Evolutionary conservation across 2,329 filamentous ascomycete species (phyloP), one percentile per base, ranked within the genome.

Genomic region (Neonectria punicea): DNA sequence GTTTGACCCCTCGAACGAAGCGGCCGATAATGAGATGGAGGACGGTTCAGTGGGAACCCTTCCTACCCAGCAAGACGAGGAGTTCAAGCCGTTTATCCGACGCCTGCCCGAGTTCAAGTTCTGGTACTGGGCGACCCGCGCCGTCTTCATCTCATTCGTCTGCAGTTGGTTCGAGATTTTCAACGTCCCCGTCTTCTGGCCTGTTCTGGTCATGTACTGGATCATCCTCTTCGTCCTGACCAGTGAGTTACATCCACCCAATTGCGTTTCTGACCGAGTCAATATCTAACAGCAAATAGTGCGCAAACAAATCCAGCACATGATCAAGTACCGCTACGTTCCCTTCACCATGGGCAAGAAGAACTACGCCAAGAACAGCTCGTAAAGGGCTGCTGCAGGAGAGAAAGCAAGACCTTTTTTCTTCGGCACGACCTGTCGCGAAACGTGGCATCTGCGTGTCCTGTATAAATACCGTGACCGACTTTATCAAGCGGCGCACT

Each of bases 311-410:
- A 99, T 99, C 74, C 96, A 99, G 84, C 96, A 98, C 84, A 99
- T 99, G 96, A 95, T 99, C 87, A 99, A 98, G 86, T 99, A 98
- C 85, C 93, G 95, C 83, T 99, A 97, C 79, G 94, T 97, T 32
- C 94, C 94, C 44, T 97, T 98, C 84, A 91, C 93, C 44, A 89
- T 97, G 71, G 94, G 94, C 81, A 98, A 98, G 88, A 86, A 92
- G 69, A 90, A 88, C 78, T 97, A 96, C 80, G 84, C 81, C 78
- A 91, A 90, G 83, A 87, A 84, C 81, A 89, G 83, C 82, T 81
- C 82, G 59, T 82, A 75, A 70, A 62, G 9, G 47, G 46, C 13
- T 13, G 41, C 36, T 39, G 44, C 46, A 54, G 41, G 56, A 63
- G 30, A 43, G 57, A 53, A 43, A 65, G 34, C 36, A 22, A 50